These are phyloP conservation scores for Pyricularia grisea DNA, from an alignment of 2,329 filamentous ascomycete genomes.

Conservation along the genomic window DNA sequence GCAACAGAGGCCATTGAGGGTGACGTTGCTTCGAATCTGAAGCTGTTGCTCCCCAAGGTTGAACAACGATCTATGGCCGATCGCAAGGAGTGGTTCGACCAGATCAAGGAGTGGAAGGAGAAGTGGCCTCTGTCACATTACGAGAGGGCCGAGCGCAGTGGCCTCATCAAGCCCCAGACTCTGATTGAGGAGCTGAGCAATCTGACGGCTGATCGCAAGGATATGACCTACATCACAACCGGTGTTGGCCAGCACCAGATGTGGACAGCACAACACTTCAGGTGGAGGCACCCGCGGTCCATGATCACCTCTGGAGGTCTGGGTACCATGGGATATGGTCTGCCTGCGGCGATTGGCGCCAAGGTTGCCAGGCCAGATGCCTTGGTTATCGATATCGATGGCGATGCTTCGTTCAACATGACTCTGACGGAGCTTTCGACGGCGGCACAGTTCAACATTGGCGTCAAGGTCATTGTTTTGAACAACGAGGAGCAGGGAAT, in stretches of 20 bases:
- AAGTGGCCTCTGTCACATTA: constrained; percentile 80
- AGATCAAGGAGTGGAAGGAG: constrained; percentile 86
- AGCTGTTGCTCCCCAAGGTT: constrained; percentile 63
- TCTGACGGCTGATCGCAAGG: constrained; percentile 69
- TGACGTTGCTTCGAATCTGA: constrained; percentile 75
- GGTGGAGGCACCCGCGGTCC: constrained; percentile 82
- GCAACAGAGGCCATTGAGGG: constrained; percentile 93
- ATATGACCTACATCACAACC: constrained; percentile 80
- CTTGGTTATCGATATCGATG: constrained; percentile 91
- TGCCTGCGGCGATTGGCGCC: constrained; percentile 89
- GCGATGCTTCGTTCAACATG: constrained; percentile 99
- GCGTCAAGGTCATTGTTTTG: constrained; percentile 85
- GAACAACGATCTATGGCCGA: constrained; percentile 51
- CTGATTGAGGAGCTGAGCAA: constrained; percentile 86
- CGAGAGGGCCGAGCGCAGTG: constrained; percentile 65
- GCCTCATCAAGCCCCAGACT: constrained; percentile 88
- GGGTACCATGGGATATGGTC: constrained; percentile 91
- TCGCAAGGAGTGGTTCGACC: constrained; percentile 76
- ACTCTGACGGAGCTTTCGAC: constrained; percentile 92
- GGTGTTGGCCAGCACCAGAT: constrained; percentile 98
- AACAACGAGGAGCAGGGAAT: constrained; percentile 99
- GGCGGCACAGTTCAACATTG: constrained; percentile 91
- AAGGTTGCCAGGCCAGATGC: constrained; percentile 73
- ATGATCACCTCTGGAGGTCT: constrained; percentile 97
- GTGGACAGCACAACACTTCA: constrained; percentile 96